A percentile compares a stretch with the other conserved stretches of the same genome.
phyloP scores from a whole-genome alignment of 768 basidiomycete species.

The Mycena alexandri region DNA sequence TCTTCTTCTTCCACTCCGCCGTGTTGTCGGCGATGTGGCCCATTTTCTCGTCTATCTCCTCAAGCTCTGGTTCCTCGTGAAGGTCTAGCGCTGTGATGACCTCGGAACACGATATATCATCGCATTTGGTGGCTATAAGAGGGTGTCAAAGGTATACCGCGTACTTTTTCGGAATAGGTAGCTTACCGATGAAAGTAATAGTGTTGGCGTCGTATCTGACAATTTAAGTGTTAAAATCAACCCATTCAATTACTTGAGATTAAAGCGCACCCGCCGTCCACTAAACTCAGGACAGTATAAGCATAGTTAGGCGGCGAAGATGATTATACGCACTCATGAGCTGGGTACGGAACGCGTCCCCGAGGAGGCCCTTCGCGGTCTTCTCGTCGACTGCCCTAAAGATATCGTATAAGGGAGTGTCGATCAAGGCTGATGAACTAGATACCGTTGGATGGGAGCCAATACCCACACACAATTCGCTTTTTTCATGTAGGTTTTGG shows the following conservation, averaged over 20 bases:
- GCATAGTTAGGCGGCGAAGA: not conserved
- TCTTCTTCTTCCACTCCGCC: constrained; percentile 56
- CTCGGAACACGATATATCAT: constrained; percentile 73
- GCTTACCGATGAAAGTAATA: constrained; percentile 72
- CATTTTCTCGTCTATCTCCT: constrained; percentile 63
- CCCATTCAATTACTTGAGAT: not conserved
- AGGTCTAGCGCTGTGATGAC: constrained; percentile 64
- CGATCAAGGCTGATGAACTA: not conserved
- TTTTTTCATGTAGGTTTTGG: constrained; percentile 77
- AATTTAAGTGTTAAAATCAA: constrained; percentile 10
- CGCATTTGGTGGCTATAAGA: constrained; percentile 67
- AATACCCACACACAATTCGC: constrained; percentile 74
- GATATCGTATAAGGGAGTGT: not conserved
- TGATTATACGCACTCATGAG: constrained; percentile 62
- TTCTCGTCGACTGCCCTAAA: constrained; percentile 72
- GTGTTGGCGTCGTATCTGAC: constrained; percentile 67
- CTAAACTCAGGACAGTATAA: not conserved
- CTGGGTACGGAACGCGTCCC: constrained; percentile 74
- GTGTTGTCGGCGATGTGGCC: constrained; percentile 50
- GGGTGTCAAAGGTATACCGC: not conserved
- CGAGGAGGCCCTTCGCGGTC: constrained; percentile 73
- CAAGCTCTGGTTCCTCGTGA: constrained; percentile 65
- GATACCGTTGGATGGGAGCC: constrained; percentile 64
- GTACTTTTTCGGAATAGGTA: not conserved
- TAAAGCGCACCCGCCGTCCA: constrained; percentile 58